Base-by-base conservation (phyloP, 2,329 filamentous ascomycete genomes). In the Capronia epimyces region DNA sequence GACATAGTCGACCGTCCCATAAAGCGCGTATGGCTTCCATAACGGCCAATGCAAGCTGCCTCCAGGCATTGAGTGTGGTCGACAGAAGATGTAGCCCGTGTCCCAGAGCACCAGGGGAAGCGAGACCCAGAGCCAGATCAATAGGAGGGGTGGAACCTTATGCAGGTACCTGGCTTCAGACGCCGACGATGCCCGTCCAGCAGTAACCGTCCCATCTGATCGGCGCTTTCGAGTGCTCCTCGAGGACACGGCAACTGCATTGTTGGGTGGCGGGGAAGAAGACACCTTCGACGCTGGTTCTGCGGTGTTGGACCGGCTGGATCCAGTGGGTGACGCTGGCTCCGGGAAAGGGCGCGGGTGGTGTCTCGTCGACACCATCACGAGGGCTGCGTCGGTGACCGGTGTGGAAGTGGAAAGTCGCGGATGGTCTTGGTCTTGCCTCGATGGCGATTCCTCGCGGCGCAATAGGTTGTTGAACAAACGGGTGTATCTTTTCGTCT, bases 81-180 rank as follows among this genome's bases (percentile, higher is more conserved):
- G 86, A 47, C 87, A 72, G 41, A 95, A 74, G 32, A 95, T 81
- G 71, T 95, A 95, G 51, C 75, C 73, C 24, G 79, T 80, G 71
- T 95, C 89, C 89, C 89, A 95, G 44, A 80, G 64, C 43, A 95
- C 87, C 53, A 94, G 77, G 1, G 87, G 87, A 13, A 93, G 71
- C 16, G 86, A 89, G 55, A 91, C 57, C 52, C 76, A 69, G 21
- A 95, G 75, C 89, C 89, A 95, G 57, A 82, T 59, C 37, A 88
- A 76, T 18, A 80, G 73, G 10, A 81, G 64, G 45, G 76, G 76
- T 10, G 78, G 78, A 2, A 81, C 79, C 0, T 76, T 81, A 63
- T 86, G 82, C 9, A 76, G 71, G 79, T 81, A 81, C 25, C 53
- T 22, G 27, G 21, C 57, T 56, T 39, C 53, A 43, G 47, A 46